Conservation (phyloP, 495 filamentous ascomycete genomes). For the Xylaria flabelliformis region DNA sequence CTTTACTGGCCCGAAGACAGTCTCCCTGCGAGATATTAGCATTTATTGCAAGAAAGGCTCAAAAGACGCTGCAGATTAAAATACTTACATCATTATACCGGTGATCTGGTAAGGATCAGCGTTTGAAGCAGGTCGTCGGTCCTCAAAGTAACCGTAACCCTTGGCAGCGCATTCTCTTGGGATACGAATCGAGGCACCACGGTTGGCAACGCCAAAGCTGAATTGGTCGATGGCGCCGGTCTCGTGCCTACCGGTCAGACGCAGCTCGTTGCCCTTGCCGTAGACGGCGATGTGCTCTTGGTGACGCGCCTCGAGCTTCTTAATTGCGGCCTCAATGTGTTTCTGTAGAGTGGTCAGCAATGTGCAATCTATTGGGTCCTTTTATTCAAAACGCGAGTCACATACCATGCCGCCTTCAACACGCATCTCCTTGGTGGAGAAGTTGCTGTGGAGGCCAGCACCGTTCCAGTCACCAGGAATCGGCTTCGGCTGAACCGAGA, state of each 20-base stretch:
- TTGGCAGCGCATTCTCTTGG: conserved; percentile 89
- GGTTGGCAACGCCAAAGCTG: conserved; percentile 94
- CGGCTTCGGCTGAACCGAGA: conserved; percentile 96
- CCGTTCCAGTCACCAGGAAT: conserved; percentile 99
- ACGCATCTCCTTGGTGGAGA: conserved; percentile 86
- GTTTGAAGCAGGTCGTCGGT: conserved; percentile 92
- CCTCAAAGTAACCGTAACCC: conserved; percentile 98
- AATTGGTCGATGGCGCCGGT: conserved; percentile 93
- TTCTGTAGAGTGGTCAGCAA: conserved; percentile 52
- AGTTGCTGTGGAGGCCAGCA: conserved; percentile 93
- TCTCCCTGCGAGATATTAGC: conserved; percentile 23
- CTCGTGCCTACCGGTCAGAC: conserved; percentile 96
- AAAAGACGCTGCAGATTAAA: neutral
- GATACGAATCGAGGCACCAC: conserved; percentile 92
- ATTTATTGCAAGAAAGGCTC: neutral
- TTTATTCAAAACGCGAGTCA: neutral
- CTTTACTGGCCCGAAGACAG: conserved; percentile 26
- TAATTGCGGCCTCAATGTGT: conserved; percentile 80
- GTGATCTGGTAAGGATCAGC: conserved; percentile 97
- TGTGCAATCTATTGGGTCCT: conserved; percentile 11
- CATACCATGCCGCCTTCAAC: conserved; percentile 82
- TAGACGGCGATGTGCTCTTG: conserved; percentile 97
- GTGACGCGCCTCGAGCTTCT: conserved; percentile 88
- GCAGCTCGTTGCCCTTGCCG: conserved; percentile 88
- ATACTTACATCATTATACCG: conserved; percentile 73